These are phyloP conservation scores for Apiospora pterosperma DNA, from an alignment of 2,329 filamentous ascomycete species.

Conservation along the genomic window DNA sequence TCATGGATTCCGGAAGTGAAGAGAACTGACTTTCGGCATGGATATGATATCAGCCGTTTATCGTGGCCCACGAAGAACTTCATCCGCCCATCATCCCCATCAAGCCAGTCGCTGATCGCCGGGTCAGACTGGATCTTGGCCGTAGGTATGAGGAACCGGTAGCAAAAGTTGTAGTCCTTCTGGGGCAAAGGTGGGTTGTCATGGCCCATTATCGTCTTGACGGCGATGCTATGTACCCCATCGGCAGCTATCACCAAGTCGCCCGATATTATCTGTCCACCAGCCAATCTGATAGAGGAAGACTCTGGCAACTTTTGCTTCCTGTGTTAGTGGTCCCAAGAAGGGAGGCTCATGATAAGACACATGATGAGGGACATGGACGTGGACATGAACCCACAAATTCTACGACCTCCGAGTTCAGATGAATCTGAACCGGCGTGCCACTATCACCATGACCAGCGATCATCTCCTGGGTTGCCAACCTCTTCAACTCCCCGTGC, in stretches of 20 bases:
- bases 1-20: too few species aligned
- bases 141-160: constrained; percentile 33
- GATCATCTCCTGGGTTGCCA: constrained; percentile 26
- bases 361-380: neutral
- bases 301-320: neutral
- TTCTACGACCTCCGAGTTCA: constrained; percentile 18
- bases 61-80: constrained; percentile 18
- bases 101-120: constrained; percentile 24
- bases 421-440: constrained; percentile 20
- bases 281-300: constrained; percentile 49
- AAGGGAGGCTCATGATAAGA: neutral
- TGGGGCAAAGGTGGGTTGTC: constrained; percentile 12
- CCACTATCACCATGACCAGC: constrained; percentile 12
- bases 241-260: constrained; percentile 44
- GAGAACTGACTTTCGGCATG: constrained; percentile 19
- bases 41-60: constrained; percentile 19
- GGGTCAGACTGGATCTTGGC: constrained; percentile 24
- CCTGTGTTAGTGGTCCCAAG: neutral
- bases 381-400: constrained; percentile 20
- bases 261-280: constrained; percentile 23
- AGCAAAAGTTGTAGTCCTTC: constrained; percentile 22
- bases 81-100: constrained; percentile 19
- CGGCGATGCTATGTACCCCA: constrained; percentile 30
- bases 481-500: constrained; percentile 30
- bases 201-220: constrained; percentile 24